These are phyloP conservation scores for Chrysoporthe austroafricana DNA, from an alignment of 2,329 filamentous ascomycete species.

Conservation along the genomic window DNA sequence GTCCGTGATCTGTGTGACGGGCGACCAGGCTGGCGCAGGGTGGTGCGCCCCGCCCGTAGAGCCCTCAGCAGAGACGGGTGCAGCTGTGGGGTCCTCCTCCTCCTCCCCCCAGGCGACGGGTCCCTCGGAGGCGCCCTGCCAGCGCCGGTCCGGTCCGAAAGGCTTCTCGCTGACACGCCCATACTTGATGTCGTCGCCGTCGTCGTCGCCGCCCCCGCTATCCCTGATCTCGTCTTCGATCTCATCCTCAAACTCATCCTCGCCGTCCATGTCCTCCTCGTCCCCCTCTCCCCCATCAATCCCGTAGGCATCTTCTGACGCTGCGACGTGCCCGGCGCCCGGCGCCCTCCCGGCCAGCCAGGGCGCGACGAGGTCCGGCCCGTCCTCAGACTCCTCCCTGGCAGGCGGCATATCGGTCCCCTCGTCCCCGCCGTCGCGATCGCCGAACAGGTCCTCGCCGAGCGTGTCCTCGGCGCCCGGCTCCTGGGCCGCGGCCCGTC, in stretches of 20 bases:
- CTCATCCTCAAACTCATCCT: background rate
- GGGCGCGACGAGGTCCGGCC: no score
- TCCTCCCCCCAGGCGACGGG: background rate
- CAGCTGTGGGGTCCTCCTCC: no score
- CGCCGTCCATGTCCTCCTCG: background rate
- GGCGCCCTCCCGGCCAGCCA: no score
- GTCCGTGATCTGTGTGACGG: slow-evolving; percentile 24
- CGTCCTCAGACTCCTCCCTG: background rate
- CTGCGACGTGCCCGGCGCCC: background rate
- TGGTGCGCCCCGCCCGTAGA: no score
- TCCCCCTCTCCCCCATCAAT: background rate
- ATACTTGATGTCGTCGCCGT: background rate
- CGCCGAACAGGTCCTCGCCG: background rate
- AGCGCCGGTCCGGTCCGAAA: background rate
- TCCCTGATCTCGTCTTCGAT: no score
- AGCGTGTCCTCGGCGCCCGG: background rate
- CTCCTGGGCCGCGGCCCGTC: background rate
- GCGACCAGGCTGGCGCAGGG: background rate
- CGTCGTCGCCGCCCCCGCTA: background rate
- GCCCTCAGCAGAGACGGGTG: background rate
- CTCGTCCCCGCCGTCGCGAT: background rate
- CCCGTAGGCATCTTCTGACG: background rate
- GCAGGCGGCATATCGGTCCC: background rate
- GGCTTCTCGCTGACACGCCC: background rate
- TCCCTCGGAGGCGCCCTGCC: background rate